Conservation (phyloP, 176 grass and related monocot genomes). For the Cenchrus fungigraminus region DNA sequence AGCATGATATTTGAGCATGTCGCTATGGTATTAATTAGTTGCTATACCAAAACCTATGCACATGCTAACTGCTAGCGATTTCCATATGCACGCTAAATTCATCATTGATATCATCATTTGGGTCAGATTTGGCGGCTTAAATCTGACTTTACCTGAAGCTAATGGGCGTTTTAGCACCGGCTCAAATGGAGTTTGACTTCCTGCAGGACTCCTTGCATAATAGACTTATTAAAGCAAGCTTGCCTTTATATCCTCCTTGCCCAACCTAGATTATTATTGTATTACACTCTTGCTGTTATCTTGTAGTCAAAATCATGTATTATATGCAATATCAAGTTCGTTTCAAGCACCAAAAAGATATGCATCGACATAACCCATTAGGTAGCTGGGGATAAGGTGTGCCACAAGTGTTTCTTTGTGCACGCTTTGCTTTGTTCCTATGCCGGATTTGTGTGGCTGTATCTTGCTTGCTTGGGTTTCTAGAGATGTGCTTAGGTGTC, state of each 20-base stretch:
- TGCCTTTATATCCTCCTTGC: neutral
- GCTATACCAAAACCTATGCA: no score
- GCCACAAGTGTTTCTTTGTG: neutral
- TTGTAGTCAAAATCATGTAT: neutral
- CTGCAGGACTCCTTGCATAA: neutral
- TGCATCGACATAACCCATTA: slow-evolving; percentile 15
- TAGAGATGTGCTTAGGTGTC: slow-evolving; percentile 30
- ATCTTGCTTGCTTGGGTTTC: slow-evolving; percentile 4
- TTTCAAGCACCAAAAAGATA: neutral
- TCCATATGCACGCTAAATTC: neutral
- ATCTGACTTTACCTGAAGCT: slow-evolving; percentile 6
- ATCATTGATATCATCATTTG: neutral
- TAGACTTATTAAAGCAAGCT: neutral
- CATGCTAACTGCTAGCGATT: neutral
- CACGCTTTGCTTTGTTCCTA: neutral
- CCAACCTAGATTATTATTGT: neutral
- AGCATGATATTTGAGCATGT: no score
- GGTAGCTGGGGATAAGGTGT: neutral
- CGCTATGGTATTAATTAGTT: no score
- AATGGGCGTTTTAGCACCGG: neutral
- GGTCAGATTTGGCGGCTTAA: neutral
- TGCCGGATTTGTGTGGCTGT: slow-evolving; percentile 9
- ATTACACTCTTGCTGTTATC: neutral
- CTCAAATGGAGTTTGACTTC: neutral
- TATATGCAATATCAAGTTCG: neutral